Percentiles rank a stretch among this genome's conserved stretches.
Evolutionary conservation across 208 protist species (phyloP).

Genomic region (Leishmania guyanensis): DNA sequence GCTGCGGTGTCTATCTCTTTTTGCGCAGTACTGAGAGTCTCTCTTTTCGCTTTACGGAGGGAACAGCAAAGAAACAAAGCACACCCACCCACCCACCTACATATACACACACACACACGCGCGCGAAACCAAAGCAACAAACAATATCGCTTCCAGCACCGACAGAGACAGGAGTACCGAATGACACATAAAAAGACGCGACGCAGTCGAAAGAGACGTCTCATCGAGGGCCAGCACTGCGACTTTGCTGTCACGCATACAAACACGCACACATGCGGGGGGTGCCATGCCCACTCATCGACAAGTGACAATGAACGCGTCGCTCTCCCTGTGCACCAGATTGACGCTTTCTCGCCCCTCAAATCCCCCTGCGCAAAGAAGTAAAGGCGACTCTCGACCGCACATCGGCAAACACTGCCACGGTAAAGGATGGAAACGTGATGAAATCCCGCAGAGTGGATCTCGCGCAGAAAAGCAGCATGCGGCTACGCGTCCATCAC

Average conservation of each 20-base stretch:
- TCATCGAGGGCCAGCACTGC: neutral
- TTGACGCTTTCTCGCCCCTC: neutral
- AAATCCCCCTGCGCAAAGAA: neutral
- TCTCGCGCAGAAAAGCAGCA: neutral
- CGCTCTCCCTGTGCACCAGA: neutral
- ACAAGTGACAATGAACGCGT: neutral
- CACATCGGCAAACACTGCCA: slow-evolving; percentile 7
- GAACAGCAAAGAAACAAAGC: neutral
- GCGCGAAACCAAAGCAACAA: no score
- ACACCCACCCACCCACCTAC: neutral
- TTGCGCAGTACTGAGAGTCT: neutral
- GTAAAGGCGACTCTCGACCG: neutral
- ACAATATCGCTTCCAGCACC: neutral
- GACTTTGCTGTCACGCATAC: neutral
- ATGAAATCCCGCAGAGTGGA: neutral
- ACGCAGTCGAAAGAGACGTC: neutral
- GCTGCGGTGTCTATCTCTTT: neutral
- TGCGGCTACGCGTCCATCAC: neutral
- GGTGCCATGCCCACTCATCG: neutral
- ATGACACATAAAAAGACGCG: neutral
- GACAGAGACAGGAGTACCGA: neutral
- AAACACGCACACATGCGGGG: neutral
- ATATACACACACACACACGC: neutral
- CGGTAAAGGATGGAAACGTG: neutral
- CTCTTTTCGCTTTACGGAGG: neutral